Conservation (phyloP, 768 basidiomycete species). For the Sarcomyxa edulis region DNA sequence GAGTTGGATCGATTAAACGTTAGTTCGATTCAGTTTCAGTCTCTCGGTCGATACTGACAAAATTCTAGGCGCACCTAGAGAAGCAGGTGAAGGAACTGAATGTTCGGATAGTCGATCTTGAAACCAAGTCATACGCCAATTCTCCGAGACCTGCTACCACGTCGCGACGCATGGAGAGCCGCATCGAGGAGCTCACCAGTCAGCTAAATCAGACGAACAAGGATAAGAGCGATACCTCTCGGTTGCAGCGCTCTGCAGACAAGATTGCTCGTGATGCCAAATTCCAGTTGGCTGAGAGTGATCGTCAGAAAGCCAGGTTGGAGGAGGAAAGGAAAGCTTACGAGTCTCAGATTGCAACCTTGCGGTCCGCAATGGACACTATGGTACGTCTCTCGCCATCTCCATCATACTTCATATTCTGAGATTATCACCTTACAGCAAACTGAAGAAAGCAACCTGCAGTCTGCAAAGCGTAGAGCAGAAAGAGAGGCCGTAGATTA, state of each 20-base stretch:
- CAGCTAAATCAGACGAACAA: slow-evolving; percentile 50
- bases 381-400: slow-evolving; percentile 39
- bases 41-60: slow-evolving; percentile 4
- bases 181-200: slow-evolving; percentile 67
- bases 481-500: slow-evolving; percentile 74
- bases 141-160: slow-evolving; percentile 52
- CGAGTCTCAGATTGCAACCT: slow-evolving; percentile 49
- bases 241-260: slow-evolving; percentile 28
- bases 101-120: slow-evolving; percentile 76
- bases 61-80: slow-evolving; percentile 66
- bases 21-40: slow-evolving; percentile 10
- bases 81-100: slow-evolving; percentile 85
- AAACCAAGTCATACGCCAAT: slow-evolving; percentile 68
- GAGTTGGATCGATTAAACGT: slow-evolving; percentile 78
- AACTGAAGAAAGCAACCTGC: slow-evolving; percentile 62
- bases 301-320: slow-evolving; percentile 53
- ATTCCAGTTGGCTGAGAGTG: slow-evolving; percentile 52
- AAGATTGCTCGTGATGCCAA: slow-evolving; percentile 43
- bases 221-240: slow-evolving; percentile 42
- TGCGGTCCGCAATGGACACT: slow-evolving; percentile 56
- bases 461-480: slow-evolving; percentile 67
- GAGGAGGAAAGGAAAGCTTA: slow-evolving; percentile 63
- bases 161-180: slow-evolving; percentile 58
- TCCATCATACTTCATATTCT: slow-evolving; percentile 3
- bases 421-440: slow-evolving; percentile 37